Conservation (phyloP, 352 stramenopile genomes). For the Pythium pyrilobum region DNA sequence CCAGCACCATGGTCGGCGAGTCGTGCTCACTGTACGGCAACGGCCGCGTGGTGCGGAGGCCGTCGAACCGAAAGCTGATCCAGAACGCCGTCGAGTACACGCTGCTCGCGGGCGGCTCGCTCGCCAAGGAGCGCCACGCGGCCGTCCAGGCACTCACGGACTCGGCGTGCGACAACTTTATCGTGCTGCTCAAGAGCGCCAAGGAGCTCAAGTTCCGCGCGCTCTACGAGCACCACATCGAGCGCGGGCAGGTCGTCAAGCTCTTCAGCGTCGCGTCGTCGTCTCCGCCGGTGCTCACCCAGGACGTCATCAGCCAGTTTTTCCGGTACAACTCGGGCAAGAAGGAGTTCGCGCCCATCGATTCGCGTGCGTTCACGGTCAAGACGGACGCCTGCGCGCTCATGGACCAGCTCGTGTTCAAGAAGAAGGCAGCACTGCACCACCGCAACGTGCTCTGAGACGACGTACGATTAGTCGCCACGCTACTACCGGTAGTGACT, state of each 20-base stretch:
- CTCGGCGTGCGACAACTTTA: slow-evolving; percentile 60
- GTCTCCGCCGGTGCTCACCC: slow-evolving; percentile 25
- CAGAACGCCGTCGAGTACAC: slow-evolving; percentile 82
- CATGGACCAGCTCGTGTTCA: slow-evolving; percentile 45
- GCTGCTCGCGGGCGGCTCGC: slow-evolving; percentile 53
- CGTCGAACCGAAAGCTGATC: slow-evolving; percentile 66
- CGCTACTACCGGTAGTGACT: background rate
- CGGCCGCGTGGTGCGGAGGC: background rate
- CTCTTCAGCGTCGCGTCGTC: slow-evolving; percentile 35
- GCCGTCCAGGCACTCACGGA: slow-evolving; percentile 37
- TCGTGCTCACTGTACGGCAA: slow-evolving; percentile 1
- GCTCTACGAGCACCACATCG: slow-evolving; percentile 60
- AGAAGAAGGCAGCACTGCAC: slow-evolving; percentile 39
- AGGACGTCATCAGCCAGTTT: slow-evolving; percentile 53
- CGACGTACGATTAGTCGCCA: background rate
- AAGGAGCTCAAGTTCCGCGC: slow-evolving; percentile 73
- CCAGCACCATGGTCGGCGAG: background rate
- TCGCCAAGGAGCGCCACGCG: slow-evolving; percentile 45
- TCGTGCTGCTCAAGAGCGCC: slow-evolving; percentile 68
- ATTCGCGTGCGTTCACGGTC: slow-evolving; percentile 64
- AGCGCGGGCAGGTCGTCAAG: slow-evolving; percentile 30
- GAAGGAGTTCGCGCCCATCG: slow-evolving; percentile 64
- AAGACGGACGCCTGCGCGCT: slow-evolving; percentile 72
- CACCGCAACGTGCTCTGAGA: background rate
- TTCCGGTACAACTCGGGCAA: slow-evolving; percentile 85